phyloP scores from a whole-genome alignment of 495 filamentous ascomycete genomes.

The Chaetomidium leptoderma region DNA sequence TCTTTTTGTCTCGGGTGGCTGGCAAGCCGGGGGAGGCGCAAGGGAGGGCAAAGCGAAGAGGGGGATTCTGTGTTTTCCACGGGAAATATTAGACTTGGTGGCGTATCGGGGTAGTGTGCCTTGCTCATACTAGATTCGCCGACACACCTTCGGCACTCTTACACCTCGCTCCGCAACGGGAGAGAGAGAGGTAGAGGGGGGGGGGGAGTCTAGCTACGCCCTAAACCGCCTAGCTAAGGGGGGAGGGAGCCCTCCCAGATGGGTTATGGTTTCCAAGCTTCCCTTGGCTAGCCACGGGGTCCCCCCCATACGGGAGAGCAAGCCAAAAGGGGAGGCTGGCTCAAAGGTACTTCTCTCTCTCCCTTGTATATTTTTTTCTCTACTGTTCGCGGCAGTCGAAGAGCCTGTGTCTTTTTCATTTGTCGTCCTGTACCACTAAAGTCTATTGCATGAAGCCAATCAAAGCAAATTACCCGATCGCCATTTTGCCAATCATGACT shows the following conservation, averaged over 20 bases:
- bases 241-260: neutral
- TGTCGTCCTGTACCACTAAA: conserved; percentile 27
- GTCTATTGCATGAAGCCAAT: conserved; percentile 23
- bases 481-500: conserved; percentile 12
- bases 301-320: neutral
- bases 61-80: conserved; percentile 9
- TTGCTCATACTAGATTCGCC: conserved; percentile 21
- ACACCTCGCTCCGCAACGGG: conserved; percentile 7
- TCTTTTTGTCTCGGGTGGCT: conserved; percentile 3
- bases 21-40: conserved; percentile 1
- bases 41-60: conserved; percentile 7
- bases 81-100: conserved; percentile 23
- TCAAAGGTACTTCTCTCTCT: conserved; percentile 3
- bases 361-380: conserved; percentile 9
- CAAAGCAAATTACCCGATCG: conserved; percentile 20
- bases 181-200: too few relatives aligned
- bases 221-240: neutral
- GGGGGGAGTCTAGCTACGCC: too few relatives aligned
- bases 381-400: conserved; percentile 10
- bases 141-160: conserved; percentile 15
- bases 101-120: conserved; percentile 18
- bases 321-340: neutral
- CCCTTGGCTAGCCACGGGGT: neutral
- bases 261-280: neutral
- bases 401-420: conserved; percentile 23